Evolutionary conservation across 345 rosid species (phyloP).

Genomic region (Physaria fendleri): DNA sequence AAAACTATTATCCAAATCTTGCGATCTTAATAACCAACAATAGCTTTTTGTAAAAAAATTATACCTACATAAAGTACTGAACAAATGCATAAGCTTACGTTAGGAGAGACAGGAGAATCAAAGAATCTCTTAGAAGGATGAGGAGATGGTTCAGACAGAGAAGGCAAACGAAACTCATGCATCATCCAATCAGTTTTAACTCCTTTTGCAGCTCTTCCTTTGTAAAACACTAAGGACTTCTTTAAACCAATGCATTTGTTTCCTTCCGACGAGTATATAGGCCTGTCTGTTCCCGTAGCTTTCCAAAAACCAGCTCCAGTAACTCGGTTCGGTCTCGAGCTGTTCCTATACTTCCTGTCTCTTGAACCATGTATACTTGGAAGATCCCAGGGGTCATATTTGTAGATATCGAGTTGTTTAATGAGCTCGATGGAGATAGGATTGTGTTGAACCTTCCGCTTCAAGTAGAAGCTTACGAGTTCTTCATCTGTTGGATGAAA

Average conservation of each 20-base stretch:
- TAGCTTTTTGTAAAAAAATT: background rate
- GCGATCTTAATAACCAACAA: background rate
- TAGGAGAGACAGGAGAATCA: constrained; percentile 51
- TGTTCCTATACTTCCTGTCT: constrained; percentile 86
- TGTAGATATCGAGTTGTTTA: constrained; percentile 83
- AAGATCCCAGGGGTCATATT: constrained; percentile 94
- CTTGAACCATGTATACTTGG: constrained; percentile 58
- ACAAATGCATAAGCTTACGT: constrained; percentile 35
- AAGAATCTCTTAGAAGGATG: constrained; percentile 39
- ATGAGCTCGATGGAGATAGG: constrained; percentile 70
- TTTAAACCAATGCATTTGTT: constrained; percentile 79
- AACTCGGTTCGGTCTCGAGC: constrained; percentile 81
- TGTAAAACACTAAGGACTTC: constrained; percentile 88
- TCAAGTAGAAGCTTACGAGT: constrained; percentile 77
- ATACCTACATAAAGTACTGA: background rate
- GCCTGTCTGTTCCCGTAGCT: constrained; percentile 91
- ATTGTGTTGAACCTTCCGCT: constrained; percentile 64
- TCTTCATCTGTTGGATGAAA: constrained; percentile 96
- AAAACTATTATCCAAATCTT: constrained; percentile 1
- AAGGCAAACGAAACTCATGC: constrained; percentile 92
- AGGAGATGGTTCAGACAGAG: constrained; percentile 41
- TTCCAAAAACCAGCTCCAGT: constrained; percentile 92
- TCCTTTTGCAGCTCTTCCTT: constrained; percentile 88
- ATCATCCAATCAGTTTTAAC: constrained; percentile 97
- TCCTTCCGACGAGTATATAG: constrained; percentile 74